Base-by-base conservation (phyloP, 2,329 filamentous ascomycete species). In the Macrophomina pseudophaseolina region DNA sequence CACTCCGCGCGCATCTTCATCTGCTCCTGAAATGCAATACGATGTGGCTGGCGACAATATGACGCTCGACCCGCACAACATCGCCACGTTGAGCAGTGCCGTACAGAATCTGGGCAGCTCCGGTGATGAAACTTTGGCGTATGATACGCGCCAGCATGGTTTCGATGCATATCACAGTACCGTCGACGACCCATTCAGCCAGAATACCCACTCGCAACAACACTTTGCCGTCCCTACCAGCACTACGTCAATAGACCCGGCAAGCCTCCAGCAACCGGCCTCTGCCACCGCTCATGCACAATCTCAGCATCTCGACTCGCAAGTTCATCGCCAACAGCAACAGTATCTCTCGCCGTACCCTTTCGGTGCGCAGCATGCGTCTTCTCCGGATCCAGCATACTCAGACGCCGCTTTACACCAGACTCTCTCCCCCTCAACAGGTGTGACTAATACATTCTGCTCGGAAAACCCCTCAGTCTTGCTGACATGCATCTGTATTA, bases 21-120 rank as follows among this genome's bases (percentile, higher is more conserved):
- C 58, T 44, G 58, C 46, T 9, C 12, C 42, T 49, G 58, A 48
- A 18, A 35, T 62, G 58, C 58, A 49, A 23, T 62, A 30, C 40
- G 54, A 46, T 8, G 12, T n/a, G 23, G 54, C 9, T 16, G 30
- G 28, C 32, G 30, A 62, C n/a, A 18, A 38, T 28, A 62, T 62
- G 58, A 44, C 58, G 42, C 42, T 62, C 32, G 58, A 62, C n/a
- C 44, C 58, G 7, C 58, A 62, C 44, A 49, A 62, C 44, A 62
- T 62, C 32, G 58, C 58, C 4, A 62, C 49, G 58, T 32, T 62
- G n/a, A 62, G 58, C 32, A 49, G 42, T 38, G 58, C 42, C n/a
- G 58, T 62, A 44, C 58, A 49, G 30, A 62, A 62, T 38, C 58
- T 62, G 18, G 42, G 44, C 5, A 35, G 35, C 18, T 49, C 44